Percentiles rank a stretch among this genome's conserved stretches.
These are phyloP conservation scores for Withania somnifera DNA, from an alignment of 305 asterid genomes.

Conservation along the genomic window DNA sequence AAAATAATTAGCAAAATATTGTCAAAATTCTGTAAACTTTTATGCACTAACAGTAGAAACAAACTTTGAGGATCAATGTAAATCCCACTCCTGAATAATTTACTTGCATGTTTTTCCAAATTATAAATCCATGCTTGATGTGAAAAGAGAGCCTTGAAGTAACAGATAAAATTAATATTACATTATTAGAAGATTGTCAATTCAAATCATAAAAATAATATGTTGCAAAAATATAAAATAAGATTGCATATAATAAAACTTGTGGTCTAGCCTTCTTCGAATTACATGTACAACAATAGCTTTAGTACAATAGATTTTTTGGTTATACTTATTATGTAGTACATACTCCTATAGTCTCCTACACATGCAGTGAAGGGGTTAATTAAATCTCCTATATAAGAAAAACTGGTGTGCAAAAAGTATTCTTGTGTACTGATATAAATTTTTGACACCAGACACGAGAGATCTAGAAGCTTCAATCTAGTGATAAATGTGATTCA, in stretches of 20 bases:
- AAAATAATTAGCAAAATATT: background rate
- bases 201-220: too few species aligned
- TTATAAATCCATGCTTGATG: too few species aligned
- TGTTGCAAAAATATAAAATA: too few species aligned
- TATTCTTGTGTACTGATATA: background rate
- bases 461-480: background rate
- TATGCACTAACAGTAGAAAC: background rate
- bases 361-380: background rate
- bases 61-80: background rate
- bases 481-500: background rate
- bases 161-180: too few species aligned
- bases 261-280: too few species aligned
- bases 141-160: too few species aligned
- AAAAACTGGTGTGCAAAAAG: background rate
- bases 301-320: too few species aligned
- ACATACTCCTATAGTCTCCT: background rate
- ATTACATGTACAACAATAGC: too few species aligned
- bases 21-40: background rate
- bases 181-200: too few species aligned
- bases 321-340: background rate
- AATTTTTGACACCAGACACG: background rate
- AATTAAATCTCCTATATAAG: background rate
- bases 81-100: background rate
- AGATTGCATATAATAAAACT: too few species aligned
- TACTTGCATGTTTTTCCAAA: background rate